phyloP scores from a whole-genome alignment of 2,329 filamentous ascomycete genomes.

The Macrophomina tecta region DNA sequence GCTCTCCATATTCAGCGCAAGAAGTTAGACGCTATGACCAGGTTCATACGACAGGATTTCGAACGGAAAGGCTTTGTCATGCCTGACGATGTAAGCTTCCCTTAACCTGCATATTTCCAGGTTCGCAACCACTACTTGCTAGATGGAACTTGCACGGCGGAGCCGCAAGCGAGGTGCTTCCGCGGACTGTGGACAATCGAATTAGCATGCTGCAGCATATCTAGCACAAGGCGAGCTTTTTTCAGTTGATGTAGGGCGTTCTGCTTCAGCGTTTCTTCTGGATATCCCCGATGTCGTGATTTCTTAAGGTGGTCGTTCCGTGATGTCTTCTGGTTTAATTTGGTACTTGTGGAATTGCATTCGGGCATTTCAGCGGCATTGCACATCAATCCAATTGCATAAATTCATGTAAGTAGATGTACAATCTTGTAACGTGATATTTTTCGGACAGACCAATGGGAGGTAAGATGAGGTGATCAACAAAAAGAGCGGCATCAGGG shows the following conservation, averaged over 20 bases:
- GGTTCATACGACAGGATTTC: conserved; percentile 52
- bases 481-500: no score
- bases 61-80: conserved; percentile 54
- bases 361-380: conserved; percentile 26
- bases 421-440: background rate
- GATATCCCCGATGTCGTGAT: conserved; percentile 24
- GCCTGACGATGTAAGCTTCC: conserved; percentile 46
- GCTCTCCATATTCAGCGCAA: conserved; percentile 56
- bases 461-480: background rate
- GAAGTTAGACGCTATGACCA: conserved; percentile 54
- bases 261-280: conserved; percentile 24
- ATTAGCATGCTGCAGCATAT: conserved; percentile 12
- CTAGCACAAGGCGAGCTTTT: conserved; percentile 15
- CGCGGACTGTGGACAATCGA: background rate
- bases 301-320: conserved; percentile 2
- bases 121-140: background rate
- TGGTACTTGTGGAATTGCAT: background rate
- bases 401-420: conserved; percentile 10
- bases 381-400: conserved; percentile 3
- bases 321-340: background rate
- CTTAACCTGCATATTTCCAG: background rate
- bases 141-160: background rate
- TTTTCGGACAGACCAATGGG: background rate
- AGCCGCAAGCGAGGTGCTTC: background rate
- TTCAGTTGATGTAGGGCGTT: conserved; percentile 21